A percentile compares a stretch with the other conserved stretches of the same genome.
Evolutionary conservation across 352 stramenopile genomes (phyloP).

Genomic region (Phytophthora fragariae): DNA sequence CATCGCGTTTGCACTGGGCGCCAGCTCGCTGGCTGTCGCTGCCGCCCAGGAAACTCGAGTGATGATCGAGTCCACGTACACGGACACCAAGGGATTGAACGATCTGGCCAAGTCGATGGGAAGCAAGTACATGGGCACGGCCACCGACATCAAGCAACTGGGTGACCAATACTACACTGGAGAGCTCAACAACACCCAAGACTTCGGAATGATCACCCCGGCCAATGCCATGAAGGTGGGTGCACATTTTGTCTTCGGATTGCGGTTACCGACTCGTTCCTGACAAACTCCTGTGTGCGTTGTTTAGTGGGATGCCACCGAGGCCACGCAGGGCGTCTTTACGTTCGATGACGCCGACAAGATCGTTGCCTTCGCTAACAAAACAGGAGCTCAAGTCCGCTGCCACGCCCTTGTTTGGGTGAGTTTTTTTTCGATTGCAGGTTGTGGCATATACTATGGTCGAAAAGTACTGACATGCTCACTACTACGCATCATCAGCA

Average conservation of each 20-base stretch:
- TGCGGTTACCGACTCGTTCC: neutral
- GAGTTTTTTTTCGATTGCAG: neutral
- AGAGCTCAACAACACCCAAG: slow-evolving; percentile 24
- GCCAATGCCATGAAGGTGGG: slow-evolving; percentile 34
- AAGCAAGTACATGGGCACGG: slow-evolving; percentile 35
- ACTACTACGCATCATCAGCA: slow-evolving; percentile 14
- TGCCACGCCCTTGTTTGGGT: slow-evolving; percentile 32
- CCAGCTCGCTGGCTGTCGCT: slow-evolving; percentile 22
- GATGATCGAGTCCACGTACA: slow-evolving; percentile 36
- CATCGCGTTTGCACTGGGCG: slow-evolving; percentile 16
- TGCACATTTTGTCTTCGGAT: neutral
- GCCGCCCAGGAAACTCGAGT: slow-evolving; percentile 10
- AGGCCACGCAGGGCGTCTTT: slow-evolving; percentile 22
- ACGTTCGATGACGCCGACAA: slow-evolving; percentile 25
- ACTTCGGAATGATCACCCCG: slow-evolving; percentile 35
- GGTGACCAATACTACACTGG: slow-evolving; percentile 17
- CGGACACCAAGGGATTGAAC: slow-evolving; percentile 23
- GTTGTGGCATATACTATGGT: neutral
- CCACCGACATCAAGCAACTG: slow-evolving; percentile 23
- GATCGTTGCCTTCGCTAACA: slow-evolving; percentile 24
- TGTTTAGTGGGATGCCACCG: slow-evolving; percentile 26
- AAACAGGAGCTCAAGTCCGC: slow-evolving; percentile 23
- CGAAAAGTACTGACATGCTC: neutral
- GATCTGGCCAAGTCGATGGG: slow-evolving; percentile 19
- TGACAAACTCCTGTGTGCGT: neutral